Evolutionary conservation across 208 protist species (phyloP).

Genomic region (Leishmania mexicana): DNA sequence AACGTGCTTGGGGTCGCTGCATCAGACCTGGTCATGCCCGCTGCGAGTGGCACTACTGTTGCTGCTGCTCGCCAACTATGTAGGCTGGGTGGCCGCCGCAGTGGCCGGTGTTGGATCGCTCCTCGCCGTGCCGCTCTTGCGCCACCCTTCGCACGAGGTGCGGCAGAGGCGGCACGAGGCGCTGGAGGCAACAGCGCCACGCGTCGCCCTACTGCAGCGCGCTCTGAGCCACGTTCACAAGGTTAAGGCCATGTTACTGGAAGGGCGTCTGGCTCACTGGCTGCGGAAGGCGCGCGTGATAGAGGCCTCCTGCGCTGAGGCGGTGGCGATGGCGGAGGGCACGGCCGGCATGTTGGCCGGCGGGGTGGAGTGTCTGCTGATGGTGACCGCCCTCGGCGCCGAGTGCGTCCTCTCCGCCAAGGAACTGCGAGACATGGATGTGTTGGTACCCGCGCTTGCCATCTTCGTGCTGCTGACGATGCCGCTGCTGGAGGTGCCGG

Average conservation of each 20-base stretch:
- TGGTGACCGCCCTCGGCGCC: conserved; percentile 31
- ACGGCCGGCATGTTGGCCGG: conserved; percentile 31
- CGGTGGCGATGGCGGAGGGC: conserved; percentile 39
- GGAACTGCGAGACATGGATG: conserved; percentile 12
- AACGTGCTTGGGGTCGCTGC: conserved; percentile 43
- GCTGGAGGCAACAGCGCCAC: conserved; percentile 21
- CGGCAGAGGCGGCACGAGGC: conserved; percentile 35
- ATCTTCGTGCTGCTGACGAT: conserved; percentile 46
- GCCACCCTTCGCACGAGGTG: conserved; percentile 19
- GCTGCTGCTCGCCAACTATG: conserved; percentile 43
- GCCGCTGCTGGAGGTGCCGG: conserved; percentile 53
- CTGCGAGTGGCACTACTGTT: conserved; percentile 35
- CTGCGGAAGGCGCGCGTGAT: conserved; percentile 34
- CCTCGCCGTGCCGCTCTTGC: conserved; percentile 40
- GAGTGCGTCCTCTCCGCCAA: conserved; percentile 18
- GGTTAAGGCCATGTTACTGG: conserved; percentile 63
- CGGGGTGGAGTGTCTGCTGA: conserved; percentile 31
- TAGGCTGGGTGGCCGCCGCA: conserved; percentile 41
- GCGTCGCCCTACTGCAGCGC: conserved; percentile 45
- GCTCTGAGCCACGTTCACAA: conserved; percentile 45
- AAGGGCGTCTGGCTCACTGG: conserved; percentile 34
- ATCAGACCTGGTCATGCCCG: conserved; percentile 61
- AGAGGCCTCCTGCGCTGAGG: conserved; percentile 31
- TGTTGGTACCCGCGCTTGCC: conserved; percentile 45
- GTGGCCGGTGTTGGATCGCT: conserved; percentile 34